phyloP scores from a whole-genome alignment of 2,329 filamentous ascomycete genomes.

The Coniochaeta hoffmannii region DNA sequence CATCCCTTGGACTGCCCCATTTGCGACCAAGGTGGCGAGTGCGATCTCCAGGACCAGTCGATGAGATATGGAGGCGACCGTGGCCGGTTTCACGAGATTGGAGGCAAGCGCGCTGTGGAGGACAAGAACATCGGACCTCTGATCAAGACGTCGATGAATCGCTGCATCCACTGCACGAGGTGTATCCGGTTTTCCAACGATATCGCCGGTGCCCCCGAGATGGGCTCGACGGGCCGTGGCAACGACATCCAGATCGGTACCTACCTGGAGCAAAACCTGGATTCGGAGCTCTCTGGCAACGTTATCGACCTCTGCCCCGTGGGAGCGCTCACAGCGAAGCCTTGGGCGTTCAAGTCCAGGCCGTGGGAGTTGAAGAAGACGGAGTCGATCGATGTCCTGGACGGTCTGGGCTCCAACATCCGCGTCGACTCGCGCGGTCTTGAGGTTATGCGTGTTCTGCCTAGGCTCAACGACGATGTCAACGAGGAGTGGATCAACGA shows the following conservation, averaged over 20 bases:
- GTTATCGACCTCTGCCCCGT: conserved; percentile 98
- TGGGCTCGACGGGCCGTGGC: conserved; percentile 89
- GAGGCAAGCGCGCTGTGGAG: conserved; percentile 94
- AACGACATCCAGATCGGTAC: conserved; percentile 98
- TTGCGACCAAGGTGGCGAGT: conserved; percentile 98
- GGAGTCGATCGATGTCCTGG: conserved; percentile 90
- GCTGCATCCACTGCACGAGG: conserved; percentile 97
- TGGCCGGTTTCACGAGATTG: conserved; percentile 92
- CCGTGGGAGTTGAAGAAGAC: conserved; percentile 97
- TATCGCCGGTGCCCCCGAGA: conserved; percentile 87
- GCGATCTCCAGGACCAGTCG: conserved; percentile 97
- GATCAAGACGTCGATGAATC: conserved; percentile 99
- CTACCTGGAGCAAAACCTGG: conserved; percentile 88
- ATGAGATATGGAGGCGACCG: conserved; percentile 97
- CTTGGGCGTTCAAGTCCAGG: conserved; percentile 92
- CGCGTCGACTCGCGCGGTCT: conserved; percentile 87
- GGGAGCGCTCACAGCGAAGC: conserved; percentile 92
- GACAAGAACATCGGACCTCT: conserved; percentile 99
- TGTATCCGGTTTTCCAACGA: conserved; percentile 98
- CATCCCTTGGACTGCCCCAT: conserved; percentile 95
- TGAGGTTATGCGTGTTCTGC: conserved; percentile 92
- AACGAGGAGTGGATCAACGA: conserved; percentile 99
- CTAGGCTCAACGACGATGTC: conserved; percentile 91
- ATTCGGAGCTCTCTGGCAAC: conserved; percentile 93
- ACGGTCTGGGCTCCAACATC: conserved; percentile 90